Evolutionary conservation across 352 stramenopile species (phyloP).

Genomic region (Phytopythium kandeliae): DNA sequence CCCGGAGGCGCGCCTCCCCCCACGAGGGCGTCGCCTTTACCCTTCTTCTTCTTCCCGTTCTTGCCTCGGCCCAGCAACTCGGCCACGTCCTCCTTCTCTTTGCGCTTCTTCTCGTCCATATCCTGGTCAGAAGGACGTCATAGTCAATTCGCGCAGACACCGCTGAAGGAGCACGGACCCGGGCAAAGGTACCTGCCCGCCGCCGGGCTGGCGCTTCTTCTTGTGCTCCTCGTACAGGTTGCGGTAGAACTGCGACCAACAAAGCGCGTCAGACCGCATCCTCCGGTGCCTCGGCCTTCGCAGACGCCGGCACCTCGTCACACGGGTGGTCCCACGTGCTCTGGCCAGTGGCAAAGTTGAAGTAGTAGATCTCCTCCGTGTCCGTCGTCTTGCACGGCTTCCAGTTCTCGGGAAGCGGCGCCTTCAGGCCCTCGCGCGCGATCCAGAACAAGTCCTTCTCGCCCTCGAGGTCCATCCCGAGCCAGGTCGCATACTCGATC

Average conservation of each 20-base stretch:
- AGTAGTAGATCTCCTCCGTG: conserved; percentile 96
- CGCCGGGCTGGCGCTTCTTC: conserved; percentile 47
- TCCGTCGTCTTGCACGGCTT: conserved; percentile 95
- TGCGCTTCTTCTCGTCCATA: conserved; percentile 68
- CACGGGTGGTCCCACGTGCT: conserved; percentile 94
- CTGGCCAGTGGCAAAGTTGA: conserved; percentile 91
- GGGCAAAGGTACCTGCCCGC: conserved; percentile 28
- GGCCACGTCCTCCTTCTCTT: conserved; percentile 76
- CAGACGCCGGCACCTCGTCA: conserved; percentile 62
- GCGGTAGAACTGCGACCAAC: conserved; percentile 75
- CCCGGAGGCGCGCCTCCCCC: conserved; percentile 12
- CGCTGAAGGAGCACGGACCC: too few relatives aligned
- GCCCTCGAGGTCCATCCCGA: conserved; percentile 92
- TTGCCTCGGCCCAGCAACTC: conserved; percentile 62
- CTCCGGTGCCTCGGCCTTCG: too few relatives aligned
- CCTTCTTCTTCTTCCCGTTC: conserved; percentile 64
- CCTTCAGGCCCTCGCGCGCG: conserved; percentile 90
- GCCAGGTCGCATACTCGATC: conserved; percentile 92
- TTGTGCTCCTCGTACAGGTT: conserved; percentile 93
- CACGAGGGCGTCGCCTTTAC: conserved; percentile 37
- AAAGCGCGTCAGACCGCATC: too few relatives aligned
- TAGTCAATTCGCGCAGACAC: too few relatives aligned
- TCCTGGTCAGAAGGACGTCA: conserved; percentile 42
- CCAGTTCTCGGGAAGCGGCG: conserved; percentile 92
- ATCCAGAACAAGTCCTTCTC: conserved; percentile 94